A percentile compares a stretch with the other conserved stretches of the same genome.
Conservation (phyloP, 2,329 filamentous ascomycete species). For the Colletotrichum paranaense region DNA sequence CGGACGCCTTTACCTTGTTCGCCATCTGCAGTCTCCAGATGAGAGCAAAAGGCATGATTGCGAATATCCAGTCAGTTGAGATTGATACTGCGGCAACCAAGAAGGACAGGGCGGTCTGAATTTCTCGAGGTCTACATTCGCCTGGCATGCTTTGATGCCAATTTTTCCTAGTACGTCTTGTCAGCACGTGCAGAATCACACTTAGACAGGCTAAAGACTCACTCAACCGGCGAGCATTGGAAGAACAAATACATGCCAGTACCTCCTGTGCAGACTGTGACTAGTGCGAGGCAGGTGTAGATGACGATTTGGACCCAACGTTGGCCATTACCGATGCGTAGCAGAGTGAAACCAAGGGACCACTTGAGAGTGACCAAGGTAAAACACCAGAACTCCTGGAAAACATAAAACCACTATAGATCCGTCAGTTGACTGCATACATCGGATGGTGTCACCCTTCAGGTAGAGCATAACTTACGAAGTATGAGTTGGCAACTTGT, state of each 20-base stretch:
- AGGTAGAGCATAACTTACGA: background rate
- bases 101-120: conserved; percentile 27
- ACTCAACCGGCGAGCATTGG: conserved; percentile 30
- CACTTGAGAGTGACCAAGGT: conserved; percentile 28
- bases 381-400: conserved; percentile 33
- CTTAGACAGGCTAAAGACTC: background rate
- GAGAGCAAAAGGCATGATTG: conserved; percentile 24
- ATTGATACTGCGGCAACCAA: conserved; percentile 30
- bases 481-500: conserved; percentile 17
- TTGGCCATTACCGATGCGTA: conserved; percentile 27
- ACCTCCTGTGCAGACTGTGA: conserved; percentile 30
- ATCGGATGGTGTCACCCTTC: background rate
- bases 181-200: background rate
- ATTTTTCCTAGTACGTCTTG: conserved; percentile 9
- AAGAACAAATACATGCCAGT: conserved; percentile 35
- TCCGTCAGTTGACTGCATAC: background rate
- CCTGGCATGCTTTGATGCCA: conserved; percentile 11
- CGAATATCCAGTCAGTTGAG: conserved; percentile 31
- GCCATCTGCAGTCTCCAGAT: conserved; percentile 32
- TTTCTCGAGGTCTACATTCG: conserved; percentile 16
- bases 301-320: conserved; percentile 29
- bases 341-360: conserved; percentile 27
- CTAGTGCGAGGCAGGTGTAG: conserved; percentile 21
- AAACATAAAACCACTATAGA: conserved; percentile 27
- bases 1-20: conserved; percentile 19